Conservation (phyloP, 352 stramenopile genomes). For the Phytophthora hybrid region DNA sequence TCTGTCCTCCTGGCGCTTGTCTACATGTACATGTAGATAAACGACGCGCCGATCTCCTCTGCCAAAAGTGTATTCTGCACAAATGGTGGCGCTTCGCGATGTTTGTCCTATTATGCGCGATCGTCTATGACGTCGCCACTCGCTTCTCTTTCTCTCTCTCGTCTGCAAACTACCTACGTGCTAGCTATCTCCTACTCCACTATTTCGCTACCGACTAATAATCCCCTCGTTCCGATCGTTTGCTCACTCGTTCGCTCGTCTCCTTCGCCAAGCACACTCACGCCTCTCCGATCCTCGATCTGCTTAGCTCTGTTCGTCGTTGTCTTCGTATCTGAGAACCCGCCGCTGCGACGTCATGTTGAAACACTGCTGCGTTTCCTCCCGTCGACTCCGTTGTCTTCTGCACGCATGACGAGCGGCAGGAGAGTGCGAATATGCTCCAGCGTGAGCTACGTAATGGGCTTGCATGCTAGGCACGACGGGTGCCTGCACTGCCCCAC, state of each 20-base stretch:
- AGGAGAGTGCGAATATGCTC: slow-evolving; percentile 24
- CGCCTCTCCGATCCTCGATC: slow-evolving; percentile 29
- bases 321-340: slow-evolving; percentile 25
- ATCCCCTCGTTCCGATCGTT: slow-evolving; percentile 9
- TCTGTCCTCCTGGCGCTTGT: too few relatives aligned
- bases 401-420: slow-evolving; percentile 11
- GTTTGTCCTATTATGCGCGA: slow-evolving; percentile 29
- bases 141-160: slow-evolving; percentile 17
- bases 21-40: too few relatives aligned
- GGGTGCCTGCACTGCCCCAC: slow-evolving; percentile 19
- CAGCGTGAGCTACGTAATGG: slow-evolving; percentile 25
- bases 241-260: slow-evolving; percentile 14
- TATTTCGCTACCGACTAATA: slow-evolving; percentile 54
- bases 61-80: slow-evolving; percentile 18
- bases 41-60: too few relatives aligned
- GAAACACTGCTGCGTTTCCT: slow-evolving; percentile 9
- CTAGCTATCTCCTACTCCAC: slow-evolving; percentile 44
- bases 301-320: slow-evolving; percentile 23
- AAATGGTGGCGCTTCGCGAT: slow-evolving; percentile 25
- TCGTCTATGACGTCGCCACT: slow-evolving; percentile 29
- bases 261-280: slow-evolving; percentile 22
- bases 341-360: slow-evolving; percentile 20
- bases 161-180: slow-evolving; percentile 44
- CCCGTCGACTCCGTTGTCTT: slow-evolving; percentile 14
- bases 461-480: slow-evolving; percentile 19